Conservation (phyloP, 2,329 filamentous ascomycete genomes). For the Neofusicoccum kwambonambiense region DNA sequence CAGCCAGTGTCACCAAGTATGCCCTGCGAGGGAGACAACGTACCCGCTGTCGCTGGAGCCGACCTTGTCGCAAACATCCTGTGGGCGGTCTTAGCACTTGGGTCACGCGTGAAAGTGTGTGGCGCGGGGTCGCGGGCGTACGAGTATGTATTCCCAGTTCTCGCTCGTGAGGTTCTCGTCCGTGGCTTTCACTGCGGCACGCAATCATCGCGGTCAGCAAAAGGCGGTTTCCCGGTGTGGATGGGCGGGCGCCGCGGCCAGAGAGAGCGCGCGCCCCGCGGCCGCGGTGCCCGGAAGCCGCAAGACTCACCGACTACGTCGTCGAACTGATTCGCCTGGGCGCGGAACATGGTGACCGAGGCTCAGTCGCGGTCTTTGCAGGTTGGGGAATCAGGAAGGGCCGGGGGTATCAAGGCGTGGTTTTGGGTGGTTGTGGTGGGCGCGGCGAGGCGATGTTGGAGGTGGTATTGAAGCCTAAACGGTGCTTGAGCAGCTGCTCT, state of each 20-base stretch:
- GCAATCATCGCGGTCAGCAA: slow-evolving; percentile 25
- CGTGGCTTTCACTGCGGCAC: slow-evolving; percentile 70
- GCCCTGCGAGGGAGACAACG: slow-evolving; percentile 7
- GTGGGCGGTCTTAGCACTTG: slow-evolving; percentile 17
- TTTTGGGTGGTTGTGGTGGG: background rate
- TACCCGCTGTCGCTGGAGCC: slow-evolving; percentile 49
- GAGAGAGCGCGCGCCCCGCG: background rate
- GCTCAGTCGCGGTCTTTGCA: background rate
- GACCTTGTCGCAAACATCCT: slow-evolving; percentile 63
- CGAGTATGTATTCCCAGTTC: slow-evolving; percentile 71
- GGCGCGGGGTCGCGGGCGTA: slow-evolving; percentile 33
- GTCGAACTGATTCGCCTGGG: slow-evolving; percentile 66
- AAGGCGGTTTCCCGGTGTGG: background rate
- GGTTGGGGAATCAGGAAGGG: slow-evolving; percentile 1
- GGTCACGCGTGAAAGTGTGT: background rate
- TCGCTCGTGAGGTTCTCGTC: slow-evolving; percentile 94
- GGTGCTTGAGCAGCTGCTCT: background rate
- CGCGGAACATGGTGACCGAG: slow-evolving; percentile 44
- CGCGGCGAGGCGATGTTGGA: background rate
- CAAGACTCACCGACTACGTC: slow-evolving; percentile 62
- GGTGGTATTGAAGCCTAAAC: slow-evolving; percentile 13
- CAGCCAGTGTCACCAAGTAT: background rate
- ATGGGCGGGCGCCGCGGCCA: background rate
- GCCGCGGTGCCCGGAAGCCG: slow-evolving; percentile 6
- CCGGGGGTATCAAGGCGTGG: background rate